These are phyloP conservation scores for Hyphopichia homilentoma DNA, from an alignment of 805 yeast genomes.

Conservation along the genomic window DNA sequence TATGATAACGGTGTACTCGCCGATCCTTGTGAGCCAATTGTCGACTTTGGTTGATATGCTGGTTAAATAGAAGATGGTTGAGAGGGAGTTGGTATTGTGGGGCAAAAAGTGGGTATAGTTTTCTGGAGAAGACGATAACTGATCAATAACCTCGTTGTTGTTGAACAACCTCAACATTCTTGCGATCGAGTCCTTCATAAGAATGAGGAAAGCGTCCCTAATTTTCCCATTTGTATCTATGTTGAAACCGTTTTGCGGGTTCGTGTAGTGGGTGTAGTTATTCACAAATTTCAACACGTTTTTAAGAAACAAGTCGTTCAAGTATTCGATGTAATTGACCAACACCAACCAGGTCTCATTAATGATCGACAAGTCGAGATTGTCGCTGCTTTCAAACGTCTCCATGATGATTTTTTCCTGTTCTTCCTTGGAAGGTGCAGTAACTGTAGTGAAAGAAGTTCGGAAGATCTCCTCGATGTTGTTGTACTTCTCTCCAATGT, in stretches of 20 bases:
- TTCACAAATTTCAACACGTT: constrained; percentile 31
- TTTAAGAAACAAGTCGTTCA: constrained; percentile 26
- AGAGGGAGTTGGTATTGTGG: constrained; percentile 36
- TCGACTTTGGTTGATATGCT: constrained; percentile 24
- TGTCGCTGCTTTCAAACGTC: constrained; percentile 35
- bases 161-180: constrained; percentile 28
- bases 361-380: constrained; percentile 36
- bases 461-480: constrained; percentile 32
- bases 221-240: constrained; percentile 30
- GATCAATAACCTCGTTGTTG: constrained; percentile 21
- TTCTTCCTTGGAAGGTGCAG: constrained; percentile 20
- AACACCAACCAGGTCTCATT: constrained; percentile 44
- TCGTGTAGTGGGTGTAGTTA: constrained; percentile 33
- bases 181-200: constrained; percentile 22
- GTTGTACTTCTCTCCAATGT: constrained; percentile 36
- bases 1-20: constrained; percentile 25
- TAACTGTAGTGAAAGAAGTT: constrained; percentile 22
- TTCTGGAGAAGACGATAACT: constrained; percentile 32
- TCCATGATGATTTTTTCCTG: constrained; percentile 24
- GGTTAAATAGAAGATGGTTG: constrained; percentile 33
- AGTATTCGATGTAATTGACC: constrained; percentile 29
- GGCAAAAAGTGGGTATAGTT: constrained; percentile 37
- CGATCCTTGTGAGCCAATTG: constrained; percentile 26
- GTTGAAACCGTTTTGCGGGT: constrained; percentile 14
- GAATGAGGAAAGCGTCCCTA: constrained; percentile 19